Base-by-base conservation (phyloP, 139 green algal genomes). In the Zygnema circumcarinatum region DNA sequence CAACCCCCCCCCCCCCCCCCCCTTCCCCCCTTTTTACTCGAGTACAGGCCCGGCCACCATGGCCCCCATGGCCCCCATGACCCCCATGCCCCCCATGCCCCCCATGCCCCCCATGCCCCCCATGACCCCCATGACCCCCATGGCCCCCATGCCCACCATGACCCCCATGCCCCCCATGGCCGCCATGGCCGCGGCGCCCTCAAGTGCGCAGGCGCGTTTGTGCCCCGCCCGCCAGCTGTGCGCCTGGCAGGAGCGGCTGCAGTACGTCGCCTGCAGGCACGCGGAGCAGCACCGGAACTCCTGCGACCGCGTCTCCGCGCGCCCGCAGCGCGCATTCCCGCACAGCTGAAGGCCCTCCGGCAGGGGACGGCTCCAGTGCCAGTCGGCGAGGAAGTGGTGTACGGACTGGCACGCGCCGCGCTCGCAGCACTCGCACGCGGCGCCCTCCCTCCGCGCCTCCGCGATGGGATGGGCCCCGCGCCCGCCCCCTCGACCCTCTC, bases 201-300 rank as follows among this genome's bases (percentile, higher is more conserved):
- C 41, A 16, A 35, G 76, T 40, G 35, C 11, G 84, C 86, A 91
- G 31, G 42, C 80, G 20, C 69, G 39, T 74, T 89, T 88, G 85
- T 91, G 86, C 33, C 67, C 69, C 31, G 82, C 67, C 11, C 68
- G 31, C 86, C 86, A 91, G 67, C 87, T 74, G 20, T 41, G 2
- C 0, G 81, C 68, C 86, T 91, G 86, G 67, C 86, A 91, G 25
- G 79, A 36, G 1, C 86, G 38, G 42, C 47, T 84, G 69, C 87
- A 91, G 85, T 91, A 91, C 52, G 67, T 85, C 22, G 53, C 81
- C 21, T 47, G 29, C n/a, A 75, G 76, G 38, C 87, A 91, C 11
- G 81, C 83, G 3, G 83, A 85, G 81, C 87, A 91, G 39, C 87
- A 80, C 11, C 87, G 31, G 68, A 90, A 91, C 87, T 91, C 87